Evolutionary conservation across 192 early-diverging fungal genomes (phyloP).

Genomic region (Podila epigama): DNA sequence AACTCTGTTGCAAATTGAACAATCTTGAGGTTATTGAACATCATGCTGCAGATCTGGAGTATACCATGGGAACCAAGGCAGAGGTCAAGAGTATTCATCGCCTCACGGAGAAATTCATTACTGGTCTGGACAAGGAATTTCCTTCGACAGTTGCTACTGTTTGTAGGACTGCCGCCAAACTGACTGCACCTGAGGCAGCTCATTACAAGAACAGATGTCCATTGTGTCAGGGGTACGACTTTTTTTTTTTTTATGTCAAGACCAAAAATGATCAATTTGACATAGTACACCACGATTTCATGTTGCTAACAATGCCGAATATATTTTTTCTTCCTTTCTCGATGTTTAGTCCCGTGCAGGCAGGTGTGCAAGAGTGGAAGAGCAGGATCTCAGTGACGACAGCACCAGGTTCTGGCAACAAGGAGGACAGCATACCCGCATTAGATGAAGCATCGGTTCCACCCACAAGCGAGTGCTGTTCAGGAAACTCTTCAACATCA

Average conservation of each 20-base stretch:
- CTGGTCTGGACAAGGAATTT: constrained; percentile 80
- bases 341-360: constrained; percentile 53
- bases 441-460: background rate
- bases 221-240: constrained; percentile 71
- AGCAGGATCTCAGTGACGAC: constrained; percentile 56
- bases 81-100: constrained; percentile 59
- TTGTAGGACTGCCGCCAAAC: constrained; percentile 79
- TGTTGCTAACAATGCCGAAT: background rate
- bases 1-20: constrained; percentile 66
- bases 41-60: constrained; percentile 23
- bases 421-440: background rate
- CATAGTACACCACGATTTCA: background rate
- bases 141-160: constrained; percentile 88
- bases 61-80: constrained; percentile 30
- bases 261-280: background rate
- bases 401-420: constrained; percentile 3
- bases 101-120: constrained; percentile 81
- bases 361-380: constrained; percentile 56
- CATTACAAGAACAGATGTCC: constrained; percentile 59
- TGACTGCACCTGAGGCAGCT: constrained; percentile 64
- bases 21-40: constrained; percentile 15
- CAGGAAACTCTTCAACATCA: constrained; percentile 2
- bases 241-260: background rate
- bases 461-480: constrained; percentile 13
- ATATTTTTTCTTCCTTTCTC: background rate